phyloP scores from a whole-genome alignment of 1,284 basidiomycete species.

The Bjerkandera adusta region DNA sequence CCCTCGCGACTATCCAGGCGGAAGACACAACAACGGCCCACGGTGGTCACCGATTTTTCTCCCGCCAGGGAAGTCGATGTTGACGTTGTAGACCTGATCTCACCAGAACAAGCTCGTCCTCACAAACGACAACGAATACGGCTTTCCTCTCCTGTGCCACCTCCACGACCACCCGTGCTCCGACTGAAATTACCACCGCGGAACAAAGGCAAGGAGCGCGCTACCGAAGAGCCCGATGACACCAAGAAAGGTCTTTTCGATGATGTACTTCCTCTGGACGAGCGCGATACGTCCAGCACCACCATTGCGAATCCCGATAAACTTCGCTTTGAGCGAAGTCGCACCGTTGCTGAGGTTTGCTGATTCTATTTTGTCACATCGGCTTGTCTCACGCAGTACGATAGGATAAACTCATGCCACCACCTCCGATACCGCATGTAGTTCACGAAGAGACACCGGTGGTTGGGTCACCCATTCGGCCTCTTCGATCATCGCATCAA shows the following conservation, averaged over 20 bases:
- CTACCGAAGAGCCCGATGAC: slow-evolving; percentile 46
- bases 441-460: slow-evolving; percentile 41
- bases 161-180: slow-evolving; percentile 37
- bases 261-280: slow-evolving; percentile 67
- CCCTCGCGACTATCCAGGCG: slow-evolving; percentile 1
- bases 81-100: slow-evolving; percentile 29
- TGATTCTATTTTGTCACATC: neutral
- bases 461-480: slow-evolving; percentile 59
- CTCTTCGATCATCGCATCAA: slow-evolving; percentile 54
- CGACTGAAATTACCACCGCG: slow-evolving; percentile 52
- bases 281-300: slow-evolving; percentile 81
- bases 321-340: slow-evolving; percentile 73
- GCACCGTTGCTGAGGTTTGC: slow-evolving; percentile 65
- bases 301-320: slow-evolving; percentile 67
- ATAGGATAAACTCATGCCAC: slow-evolving; percentile 54
- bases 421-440: slow-evolving; percentile 32
- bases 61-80: slow-evolving; percentile 20
- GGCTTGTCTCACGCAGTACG: neutral
- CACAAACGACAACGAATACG: slow-evolving; percentile 41
- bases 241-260: slow-evolving; percentile 69
- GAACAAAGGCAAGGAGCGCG: slow-evolving; percentile 61
- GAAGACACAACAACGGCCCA: slow-evolving; percentile 1
- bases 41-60: no score
- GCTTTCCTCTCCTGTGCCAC: slow-evolving; percentile 34
- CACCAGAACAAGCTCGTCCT: slow-evolving; percentile 29